Evolutionary conservation across 192 early-diverging fungal species (phyloP).

Genomic region (Cladochytrium replicatum): DNA sequence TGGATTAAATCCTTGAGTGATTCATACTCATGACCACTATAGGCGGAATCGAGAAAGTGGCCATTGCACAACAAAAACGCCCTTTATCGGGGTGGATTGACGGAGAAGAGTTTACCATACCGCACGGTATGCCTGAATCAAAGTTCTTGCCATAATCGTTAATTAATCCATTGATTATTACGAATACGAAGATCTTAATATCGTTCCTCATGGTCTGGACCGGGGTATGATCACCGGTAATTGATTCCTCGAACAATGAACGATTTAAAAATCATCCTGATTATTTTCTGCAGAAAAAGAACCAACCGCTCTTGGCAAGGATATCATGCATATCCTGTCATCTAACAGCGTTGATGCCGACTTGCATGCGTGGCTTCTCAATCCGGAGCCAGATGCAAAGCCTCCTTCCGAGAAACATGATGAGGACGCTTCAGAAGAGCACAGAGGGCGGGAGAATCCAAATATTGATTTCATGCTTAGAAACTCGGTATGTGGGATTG

Average conservation of each 20-base stretch:
- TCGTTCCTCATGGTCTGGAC: constrained; percentile 4
- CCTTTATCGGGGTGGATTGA: constrained; percentile 41
- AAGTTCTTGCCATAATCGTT: constrained; percentile 27
- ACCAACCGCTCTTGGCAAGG: too few relatives aligned
- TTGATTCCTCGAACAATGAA: constrained; percentile 19
- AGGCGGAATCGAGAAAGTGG: too few relatives aligned
- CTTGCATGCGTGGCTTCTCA: too few relatives aligned
- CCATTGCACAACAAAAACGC: background rate
- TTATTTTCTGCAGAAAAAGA: too few relatives aligned
- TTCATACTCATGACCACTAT: background rate
- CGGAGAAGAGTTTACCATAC: constrained; percentile 7
- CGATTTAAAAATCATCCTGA: constrained; percentile 9
- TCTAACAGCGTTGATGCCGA: too few relatives aligned
- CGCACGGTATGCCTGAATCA: too few relatives aligned
- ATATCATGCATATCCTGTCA: too few relatives aligned
- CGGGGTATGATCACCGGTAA: constrained; percentile 10
- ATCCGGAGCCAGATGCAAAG: too few relatives aligned
- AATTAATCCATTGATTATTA: constrained; percentile 11
- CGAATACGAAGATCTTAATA: constrained; percentile 15
- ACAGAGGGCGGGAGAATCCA: too few relatives aligned
- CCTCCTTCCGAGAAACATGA: constrained; percentile 5
- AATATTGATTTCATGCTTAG: too few relatives aligned
- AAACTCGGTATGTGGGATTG: constrained; percentile 4
- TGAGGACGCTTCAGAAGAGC: background rate
- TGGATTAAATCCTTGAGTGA: background rate